Base-by-base conservation (phyloP, 805 yeast genomes). In the Trichomonascus vanleenenianus region DNA sequence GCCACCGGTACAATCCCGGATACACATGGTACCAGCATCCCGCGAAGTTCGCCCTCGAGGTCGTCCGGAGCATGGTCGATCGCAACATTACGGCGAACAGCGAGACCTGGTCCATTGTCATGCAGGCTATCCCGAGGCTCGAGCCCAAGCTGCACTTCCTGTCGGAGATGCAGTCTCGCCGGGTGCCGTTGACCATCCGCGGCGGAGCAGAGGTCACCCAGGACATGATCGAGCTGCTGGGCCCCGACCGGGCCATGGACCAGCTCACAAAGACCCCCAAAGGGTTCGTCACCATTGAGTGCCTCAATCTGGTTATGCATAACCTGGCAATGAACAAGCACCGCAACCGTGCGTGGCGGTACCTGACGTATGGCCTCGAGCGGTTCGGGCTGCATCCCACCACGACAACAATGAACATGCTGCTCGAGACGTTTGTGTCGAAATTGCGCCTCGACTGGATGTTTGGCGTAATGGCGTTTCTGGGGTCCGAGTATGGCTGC, bases 21-120 rank as follows among this genome's bases (percentile, higher is more conserved):
- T 40, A 42, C 39, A 31, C 32, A 9, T 41, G 37, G 35, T 10
- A 37, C 5, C 46, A 39, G 27, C 52, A 51, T 40, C 57, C 55
- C 8, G 30, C 50, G 12, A 20, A 30, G 12, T 40, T 48, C 12
- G 32, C 49, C 8, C 30, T 40, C 10, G 12, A 25, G 34, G 14
- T 31, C 12, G 43, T 54, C 30, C 35, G 33, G 15, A 27, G 33
- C 9, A 56, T 56, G 59, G 16, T 25, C 12, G 22, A 36, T 7
- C 30, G 22, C 15, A 39, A 41, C 12, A 31, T 56, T 14, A 39
- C 46, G 3, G 54, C 53, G 4, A 45, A 51, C 34, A 15, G 39
- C 18, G 51, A 47, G 30, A 54, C 58, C 3, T 56, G 59, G 58
- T 53, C 50, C 32, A 51, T 50, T 12, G 38, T 54, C 4, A 40